Evolutionary conservation across 1,139 yeast genomes (phyloP).

Genomic region (Nakaseomyces kungkrabaensis): DNA sequence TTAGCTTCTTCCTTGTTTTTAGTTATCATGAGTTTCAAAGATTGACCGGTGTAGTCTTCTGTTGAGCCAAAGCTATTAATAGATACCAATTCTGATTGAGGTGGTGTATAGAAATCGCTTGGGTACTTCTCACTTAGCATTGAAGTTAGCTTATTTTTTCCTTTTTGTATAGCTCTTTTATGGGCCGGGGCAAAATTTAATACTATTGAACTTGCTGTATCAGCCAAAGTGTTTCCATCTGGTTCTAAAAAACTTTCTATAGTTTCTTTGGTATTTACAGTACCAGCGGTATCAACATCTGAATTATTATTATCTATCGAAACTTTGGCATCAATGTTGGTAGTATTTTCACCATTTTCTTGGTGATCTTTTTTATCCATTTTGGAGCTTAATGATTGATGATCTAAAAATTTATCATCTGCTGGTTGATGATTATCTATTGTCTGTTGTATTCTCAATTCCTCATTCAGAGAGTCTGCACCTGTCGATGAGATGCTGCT

Average conservation of each 20-base stretch:
- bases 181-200: slow-evolving; percentile 14
- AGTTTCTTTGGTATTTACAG: background rate
- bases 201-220: slow-evolving; percentile 17
- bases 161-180: background rate
- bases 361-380: background rate
- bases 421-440: background rate
- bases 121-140: background rate
- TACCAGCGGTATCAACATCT: background rate
- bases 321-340: background rate
- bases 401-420: background rate
- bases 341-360: background rate
- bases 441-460: background rate
- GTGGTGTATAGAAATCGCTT: slow-evolving; percentile 11
- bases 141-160: background rate
- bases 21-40: background rate
- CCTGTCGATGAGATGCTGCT: slow-evolving; percentile 1
- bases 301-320: slow-evolving; percentile 5
- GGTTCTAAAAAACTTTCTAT: background rate
- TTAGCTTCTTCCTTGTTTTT: slow-evolving; percentile 1
- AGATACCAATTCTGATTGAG: slow-evolving; percentile 15
- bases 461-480: slow-evolving; percentile 1
- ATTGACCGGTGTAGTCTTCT: background rate
- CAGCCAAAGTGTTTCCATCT: slow-evolving; percentile 8
- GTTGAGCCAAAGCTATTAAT: slow-evolving; percentile 11
- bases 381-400: background rate